Base-by-base conservation (phyloP, 2,329 filamentous ascomycete genomes). In the Sporothrix euskadiensis region DNA sequence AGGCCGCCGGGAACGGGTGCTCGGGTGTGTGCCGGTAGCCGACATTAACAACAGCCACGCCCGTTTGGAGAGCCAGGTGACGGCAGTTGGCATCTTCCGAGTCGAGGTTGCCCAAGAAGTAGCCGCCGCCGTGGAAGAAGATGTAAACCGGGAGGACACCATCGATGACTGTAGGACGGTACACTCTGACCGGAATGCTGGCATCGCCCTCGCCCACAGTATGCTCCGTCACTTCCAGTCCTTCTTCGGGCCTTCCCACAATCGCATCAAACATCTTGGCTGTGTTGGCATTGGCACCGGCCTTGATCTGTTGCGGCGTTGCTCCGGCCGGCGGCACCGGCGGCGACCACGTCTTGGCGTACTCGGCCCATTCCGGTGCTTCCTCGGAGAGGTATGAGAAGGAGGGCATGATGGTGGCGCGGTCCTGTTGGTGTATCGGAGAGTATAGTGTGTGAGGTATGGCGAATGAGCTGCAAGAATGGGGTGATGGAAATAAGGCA, bases 11-110 rank as follows among this genome's bases (percentile, higher is more conserved):
- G 73, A 83, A 87, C 1, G 71, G 75, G 69, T 84, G 78, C 72
- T 87, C 83, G 0, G 86, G 86, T 0, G 86, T 86, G 78, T 88
- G 86, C 0, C 87, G 83, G 76, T 88, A 88, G 72, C 85, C 85
- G 19, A 87, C 80, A 69, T 86, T 86, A 3, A 88, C 74, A 0
- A 88, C 84, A 0, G 84, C 78, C 10, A 72, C 70, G 47, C 70
- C 59, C 14, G 57, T 56, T 19, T 41, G 52, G 8, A 63, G 32
- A 2, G 47, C 70, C 32, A 56, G 10, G 70, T 72, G 57, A 5
- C 84, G 78, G 7, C 85, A 88, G 9, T 78, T 78, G 75, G 85
- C 82, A 4, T 82, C 80, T 78, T 87, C 85, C 0, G 84, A 85
- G 32, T 85, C 83, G n/a, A 87, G 79, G 73, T 12, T 65, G 32